Base-by-base conservation (phyloP, 345 rosid genomes). In the Eucalyptus sp. region DNA sequence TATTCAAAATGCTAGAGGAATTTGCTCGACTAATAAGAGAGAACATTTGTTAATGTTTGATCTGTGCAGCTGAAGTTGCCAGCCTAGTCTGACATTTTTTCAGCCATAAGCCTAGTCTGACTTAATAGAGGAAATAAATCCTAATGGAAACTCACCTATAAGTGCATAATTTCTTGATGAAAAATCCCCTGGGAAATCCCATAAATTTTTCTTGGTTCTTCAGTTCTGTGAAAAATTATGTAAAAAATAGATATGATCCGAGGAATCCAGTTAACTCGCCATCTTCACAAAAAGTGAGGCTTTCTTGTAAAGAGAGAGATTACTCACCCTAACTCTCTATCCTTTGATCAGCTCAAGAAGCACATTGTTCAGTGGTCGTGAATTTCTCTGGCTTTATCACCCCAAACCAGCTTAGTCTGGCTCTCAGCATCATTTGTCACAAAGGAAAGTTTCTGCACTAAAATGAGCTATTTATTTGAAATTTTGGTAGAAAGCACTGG, bases 371-470 rank as follows among this genome's bases (percentile, higher is more conserved):
- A 76, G 27, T 37, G 46, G 83, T 76, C 3, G 46, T 76, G 27
- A 76, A 76, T 76, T 71, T 31, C 27, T 50, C 91, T 91, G 81
- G 86, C 86, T 92, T 92, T 91, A 27, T 94, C 92, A 50, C 92
- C 93, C 98, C 99, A 97, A 56, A 98, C 95, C 76, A 98, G 94
- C 94, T 92, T 95, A 49, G 98, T 94, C 92, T 96, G 99, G 88
- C 93, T 90, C 90, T 95, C 96, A 89, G 88, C 91, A 89, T 92
- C 96, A 87, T 90, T 92, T 87, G 37, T 91, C 76, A 93, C 91
- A 87, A 90, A 97, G 86, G 98, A 93, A 85, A 97, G 93, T 88
- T 93, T 92, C 98, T 98, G 95, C 88, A 95, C 76, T 48, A 86
- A 84, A 91, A 50, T 50, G 88, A 81, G 46, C 58, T 48, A n/a